Conservation (phyloP, 78 protist species). For the Ministeria vibrans region DNA sequence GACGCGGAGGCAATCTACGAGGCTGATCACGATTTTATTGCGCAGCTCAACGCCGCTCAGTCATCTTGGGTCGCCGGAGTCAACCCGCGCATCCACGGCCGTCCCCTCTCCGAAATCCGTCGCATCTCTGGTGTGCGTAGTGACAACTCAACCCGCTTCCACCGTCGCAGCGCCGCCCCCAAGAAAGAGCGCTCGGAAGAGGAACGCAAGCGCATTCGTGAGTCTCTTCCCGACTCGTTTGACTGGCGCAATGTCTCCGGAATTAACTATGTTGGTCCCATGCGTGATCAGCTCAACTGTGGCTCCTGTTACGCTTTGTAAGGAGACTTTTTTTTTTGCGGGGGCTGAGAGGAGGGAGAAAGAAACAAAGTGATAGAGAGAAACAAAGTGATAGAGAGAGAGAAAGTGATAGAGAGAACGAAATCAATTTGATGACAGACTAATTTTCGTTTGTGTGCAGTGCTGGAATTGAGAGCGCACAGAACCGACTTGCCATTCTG, state of each 20-base stretch:
- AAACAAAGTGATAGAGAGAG: no score
- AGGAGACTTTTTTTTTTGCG: no score
- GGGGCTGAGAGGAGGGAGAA: no score
- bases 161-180: neutral
- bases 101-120: neutral
- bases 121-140: neutral
- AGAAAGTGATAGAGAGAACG: no score
- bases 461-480: no score
- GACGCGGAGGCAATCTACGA: neutral
- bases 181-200: neutral
- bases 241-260: conserved; percentile 7
- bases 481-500: no score
- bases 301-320: no score
- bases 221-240: neutral
- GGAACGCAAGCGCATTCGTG: neutral
- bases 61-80: neutral
- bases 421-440: no score
- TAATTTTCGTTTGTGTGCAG: no score
- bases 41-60: conserved; percentile 2
- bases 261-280: conserved; percentile 3
- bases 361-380: no score
- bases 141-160: neutral
- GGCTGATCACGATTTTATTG: neutral
- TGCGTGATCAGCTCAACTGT: conserved; percentile 2
- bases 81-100: neutral